Conservation (phyloP, 352 stramenopile species). For the Phytophthora cactorum region DNA sequence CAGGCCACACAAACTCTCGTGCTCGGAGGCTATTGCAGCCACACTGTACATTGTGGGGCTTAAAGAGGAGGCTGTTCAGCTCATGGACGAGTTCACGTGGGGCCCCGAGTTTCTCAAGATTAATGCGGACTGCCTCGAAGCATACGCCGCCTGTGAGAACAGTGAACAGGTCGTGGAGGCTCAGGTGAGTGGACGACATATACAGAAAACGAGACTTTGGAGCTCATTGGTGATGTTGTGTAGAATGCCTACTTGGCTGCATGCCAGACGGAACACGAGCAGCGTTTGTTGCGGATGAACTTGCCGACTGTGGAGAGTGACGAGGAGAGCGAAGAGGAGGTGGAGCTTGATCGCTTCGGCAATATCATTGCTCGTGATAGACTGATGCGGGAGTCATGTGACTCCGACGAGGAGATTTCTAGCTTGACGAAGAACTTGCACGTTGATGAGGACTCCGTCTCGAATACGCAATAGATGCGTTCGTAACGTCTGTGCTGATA, state of each 20-base stretch:
- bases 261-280: conserved; percentile 68
- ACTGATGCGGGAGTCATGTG: too few species aligned
- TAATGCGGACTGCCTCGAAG: conserved; percentile 93
- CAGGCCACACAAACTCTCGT: conserved; percentile 95
- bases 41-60: conserved; percentile 98
- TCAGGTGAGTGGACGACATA: conserved; percentile 42
- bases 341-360: conserved; percentile 43
- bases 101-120: conserved; percentile 94
- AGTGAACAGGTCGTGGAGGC: conserved; percentile 78
- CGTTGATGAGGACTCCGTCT: too few species aligned
- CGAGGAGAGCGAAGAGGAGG: conserved; percentile 34
- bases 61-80: conserved; percentile 83
- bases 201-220: background rate
- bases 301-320: conserved; percentile 71
- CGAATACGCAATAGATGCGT: too few species aligned
- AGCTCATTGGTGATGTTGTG: conserved; percentile 2
- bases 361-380: conserved; percentile 37
- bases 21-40: conserved; percentile 96
- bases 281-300: conserved; percentile 56
- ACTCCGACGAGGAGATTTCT: too few species aligned
- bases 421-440: too few species aligned
- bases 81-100: conserved; percentile 95
- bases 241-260: conserved; percentile 68
- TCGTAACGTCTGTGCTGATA: too few species aligned
- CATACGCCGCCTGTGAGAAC: conserved; percentile 77